Evolutionary conservation across 768 basidiomycete species (phyloP).

Genomic region (Rubroboletus pulcherrimus): DNA sequence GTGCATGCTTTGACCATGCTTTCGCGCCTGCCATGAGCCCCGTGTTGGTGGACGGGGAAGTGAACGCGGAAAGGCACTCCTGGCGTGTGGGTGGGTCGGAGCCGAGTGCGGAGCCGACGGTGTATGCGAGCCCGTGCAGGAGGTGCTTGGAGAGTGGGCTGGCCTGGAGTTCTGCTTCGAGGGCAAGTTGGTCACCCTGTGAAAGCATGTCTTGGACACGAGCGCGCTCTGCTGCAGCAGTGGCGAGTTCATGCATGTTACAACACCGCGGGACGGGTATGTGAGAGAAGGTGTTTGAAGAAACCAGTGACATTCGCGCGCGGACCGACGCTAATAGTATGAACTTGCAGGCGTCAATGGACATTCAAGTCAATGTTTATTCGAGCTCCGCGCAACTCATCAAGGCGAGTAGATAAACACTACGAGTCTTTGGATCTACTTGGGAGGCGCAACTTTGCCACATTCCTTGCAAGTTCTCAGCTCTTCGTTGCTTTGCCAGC

Average conservation of each 20-base stretch:
- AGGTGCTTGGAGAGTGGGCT: slow-evolving; percentile 43
- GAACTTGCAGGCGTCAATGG: not conserved
- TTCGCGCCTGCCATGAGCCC: slow-evolving; percentile 57
- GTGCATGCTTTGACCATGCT: slow-evolving; percentile 66
- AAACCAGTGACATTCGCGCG: not conserved
- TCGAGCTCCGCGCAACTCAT: slow-evolving; percentile 15
- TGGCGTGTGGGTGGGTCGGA: slow-evolving; percentile 47
- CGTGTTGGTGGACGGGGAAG: slow-evolving; percentile 41
- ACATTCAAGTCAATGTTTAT: not conserved
- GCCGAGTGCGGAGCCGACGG: slow-evolving; percentile 54
- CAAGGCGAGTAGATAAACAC: not conserved
- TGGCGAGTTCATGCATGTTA: slow-evolving; percentile 43
- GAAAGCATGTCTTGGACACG: slow-evolving; percentile 25
- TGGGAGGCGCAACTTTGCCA: slow-evolving; percentile 57
- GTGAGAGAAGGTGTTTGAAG: not conserved
- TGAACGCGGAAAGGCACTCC: slow-evolving; percentile 52
- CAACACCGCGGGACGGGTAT: slow-evolving; percentile 36
- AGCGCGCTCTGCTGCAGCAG: slow-evolving; percentile 36
- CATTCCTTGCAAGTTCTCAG: slow-evolving; percentile 71
- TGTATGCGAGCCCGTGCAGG: slow-evolving; percentile 53
- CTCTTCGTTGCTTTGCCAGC: slow-evolving; percentile 68
- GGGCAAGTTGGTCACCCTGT: not conserved
- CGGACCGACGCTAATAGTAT: not conserved
- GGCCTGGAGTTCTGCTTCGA: slow-evolving; percentile 17
- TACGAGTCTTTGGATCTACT: slow-evolving; percentile 19